Evolutionary conservation across 306 rosid genomes (phyloP), one percentile per base, ranked within the genome.

Genomic region (Rubus parviflorus): DNA sequence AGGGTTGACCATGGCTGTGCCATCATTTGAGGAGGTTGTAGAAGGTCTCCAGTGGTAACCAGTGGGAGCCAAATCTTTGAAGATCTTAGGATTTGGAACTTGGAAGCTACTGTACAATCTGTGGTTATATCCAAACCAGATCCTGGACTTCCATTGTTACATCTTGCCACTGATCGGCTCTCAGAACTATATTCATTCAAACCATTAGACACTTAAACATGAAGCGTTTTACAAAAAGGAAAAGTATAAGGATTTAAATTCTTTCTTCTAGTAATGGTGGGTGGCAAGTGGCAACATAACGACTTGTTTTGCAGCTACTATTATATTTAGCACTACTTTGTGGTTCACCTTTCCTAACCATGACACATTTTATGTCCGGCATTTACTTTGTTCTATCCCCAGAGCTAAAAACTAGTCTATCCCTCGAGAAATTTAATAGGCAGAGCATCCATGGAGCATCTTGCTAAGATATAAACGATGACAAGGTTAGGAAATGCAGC

Each of bases 281-380:
- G 62, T 56, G 62, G 14, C 62, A 57, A 30, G 35, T 22, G 11
- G 35, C 63, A 20, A 7, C 42, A 8, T 13, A 13, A 42, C 3
- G 14, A 57, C 25, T 73, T 8, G 23, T n/a, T 40, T 40, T 53
- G 14, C 22, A 20, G 48, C 62, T 19, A 12, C 35, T 19, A 52
- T n/a, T n/a, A 30, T 51, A 37, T 56, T 73, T 19, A 19, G 19
- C 11, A 7, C 66, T 40, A 41, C 22, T 56, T 43, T n/a, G 16
- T 16, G 52, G 42, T 56, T 73, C 40, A 40, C 76, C 53, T 20
- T 20, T 62, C 66, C 66, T 73, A 19, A 38, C 8, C 64, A 72
- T 72, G 65, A 72, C 6, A 14, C 38, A 38, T 52, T 52, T 20
- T 37, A 37, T 52, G 11, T n/a, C 48, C 64, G 8, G 35, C 15